These are phyloP conservation scores for Pisolithus orientalis DNA, from an alignment of 768 basidiomycete species.

Conservation along the genomic window DNA sequence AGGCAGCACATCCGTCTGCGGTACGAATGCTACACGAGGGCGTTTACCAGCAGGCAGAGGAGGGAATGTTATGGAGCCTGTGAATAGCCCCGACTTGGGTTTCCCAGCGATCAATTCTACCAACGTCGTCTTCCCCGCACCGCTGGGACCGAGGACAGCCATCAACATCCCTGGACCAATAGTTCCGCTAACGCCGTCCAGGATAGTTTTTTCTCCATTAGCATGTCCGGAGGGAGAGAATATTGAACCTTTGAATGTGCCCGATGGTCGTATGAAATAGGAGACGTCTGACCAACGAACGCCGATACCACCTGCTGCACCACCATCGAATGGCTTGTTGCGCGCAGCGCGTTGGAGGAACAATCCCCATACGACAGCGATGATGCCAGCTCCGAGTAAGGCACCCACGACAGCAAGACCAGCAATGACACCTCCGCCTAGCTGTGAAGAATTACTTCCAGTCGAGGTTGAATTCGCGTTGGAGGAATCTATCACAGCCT, in stretches of 20 bases:
- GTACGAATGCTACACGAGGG: slow-evolving; percentile 77
- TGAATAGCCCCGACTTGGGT: slow-evolving; percentile 61
- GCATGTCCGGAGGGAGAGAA: background rate
- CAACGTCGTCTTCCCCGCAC: slow-evolving; percentile 89
- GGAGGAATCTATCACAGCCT: slow-evolving; percentile 64
- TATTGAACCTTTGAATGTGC: background rate
- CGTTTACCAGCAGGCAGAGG: slow-evolving; percentile 24
- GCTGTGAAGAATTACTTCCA: slow-evolving; percentile 32
- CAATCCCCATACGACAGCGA: slow-evolving; percentile 58
- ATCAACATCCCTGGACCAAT: slow-evolving; percentile 81
- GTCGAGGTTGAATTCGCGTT: slow-evolving; percentile 30
- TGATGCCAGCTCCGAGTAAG: slow-evolving; percentile 51
- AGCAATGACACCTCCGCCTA: slow-evolving; percentile 83
- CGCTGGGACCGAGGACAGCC: slow-evolving; percentile 90
- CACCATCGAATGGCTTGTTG: slow-evolving; percentile 32
- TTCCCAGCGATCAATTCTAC: slow-evolving; percentile 88
- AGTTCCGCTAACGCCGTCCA: slow-evolving; percentile 63
- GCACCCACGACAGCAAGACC: slow-evolving; percentile 81
- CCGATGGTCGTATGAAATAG: slow-evolving; percentile 47
- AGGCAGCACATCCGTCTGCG: slow-evolving; percentile 81
- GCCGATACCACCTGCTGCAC: slow-evolving; percentile 46
- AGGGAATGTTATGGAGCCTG: slow-evolving; percentile 61
- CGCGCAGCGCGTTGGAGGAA: slow-evolving; percentile 58
- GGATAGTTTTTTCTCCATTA: slow-evolving; percentile 46
- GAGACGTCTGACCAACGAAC: slow-evolving; percentile 65